Conservation (phyloP, 2,329 filamentous ascomycete genomes). For the Endocalyx cinctus region DNA sequence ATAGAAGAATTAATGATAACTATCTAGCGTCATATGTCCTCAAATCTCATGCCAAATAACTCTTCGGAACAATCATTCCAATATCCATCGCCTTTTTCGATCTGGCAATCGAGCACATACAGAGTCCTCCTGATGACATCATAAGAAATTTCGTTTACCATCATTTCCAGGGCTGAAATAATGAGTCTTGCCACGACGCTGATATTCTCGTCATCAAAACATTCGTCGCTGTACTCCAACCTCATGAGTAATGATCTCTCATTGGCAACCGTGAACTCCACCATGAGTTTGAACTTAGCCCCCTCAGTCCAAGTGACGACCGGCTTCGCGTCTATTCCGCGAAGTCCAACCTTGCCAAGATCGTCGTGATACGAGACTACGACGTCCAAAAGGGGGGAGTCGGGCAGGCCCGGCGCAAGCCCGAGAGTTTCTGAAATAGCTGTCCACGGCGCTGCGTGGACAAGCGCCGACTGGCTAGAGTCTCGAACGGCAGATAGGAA, state of each 20-base stretch:
- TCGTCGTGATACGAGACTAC: conserved; percentile 5
- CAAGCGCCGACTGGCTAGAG: too few relatives aligned
- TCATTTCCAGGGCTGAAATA: too few relatives aligned
- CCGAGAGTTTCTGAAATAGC: conserved; percentile 5
- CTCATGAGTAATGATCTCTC: background rate
- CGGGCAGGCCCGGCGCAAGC: background rate
- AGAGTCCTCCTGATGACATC: too few relatives aligned
- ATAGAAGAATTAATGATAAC: too few relatives aligned
- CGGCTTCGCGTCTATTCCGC: background rate
- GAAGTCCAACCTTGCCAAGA: background rate
- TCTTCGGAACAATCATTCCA: too few relatives aligned
- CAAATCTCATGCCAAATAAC: too few relatives aligned
- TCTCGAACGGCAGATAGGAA: too few relatives aligned
- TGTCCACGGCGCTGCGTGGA: too few relatives aligned
- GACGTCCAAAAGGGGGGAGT: conserved; percentile 2
- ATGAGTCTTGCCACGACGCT: background rate
- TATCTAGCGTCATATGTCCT: too few relatives aligned
- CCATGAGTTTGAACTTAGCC: conserved; percentile 9
- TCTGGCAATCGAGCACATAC: too few relatives aligned
- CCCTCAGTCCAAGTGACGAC: conserved; percentile 5
- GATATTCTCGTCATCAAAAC: background rate
- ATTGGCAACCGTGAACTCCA: conserved; percentile 1
- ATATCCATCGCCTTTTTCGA: too few relatives aligned
- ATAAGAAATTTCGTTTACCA: too few relatives aligned
- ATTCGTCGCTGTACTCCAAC: conserved; percentile 7